Percentiles rank a stretch among this genome's conserved stretches.
Conservation (phyloP, 306 rosid species). For the Glycine latifolia region DNA sequence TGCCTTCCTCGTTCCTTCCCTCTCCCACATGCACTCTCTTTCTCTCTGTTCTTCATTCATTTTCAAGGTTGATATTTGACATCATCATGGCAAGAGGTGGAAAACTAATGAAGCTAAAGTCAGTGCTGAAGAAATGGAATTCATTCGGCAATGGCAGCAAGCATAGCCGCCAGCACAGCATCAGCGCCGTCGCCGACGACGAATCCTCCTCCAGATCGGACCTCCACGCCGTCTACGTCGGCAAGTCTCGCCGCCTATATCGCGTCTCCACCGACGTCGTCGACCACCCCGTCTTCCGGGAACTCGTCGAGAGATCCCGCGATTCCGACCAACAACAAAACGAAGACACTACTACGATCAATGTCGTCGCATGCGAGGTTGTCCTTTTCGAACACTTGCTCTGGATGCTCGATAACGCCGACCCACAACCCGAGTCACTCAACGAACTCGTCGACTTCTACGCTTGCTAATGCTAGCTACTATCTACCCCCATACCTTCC, state of each 20-base stretch:
- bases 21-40: constrained; percentile 26
- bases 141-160: constrained; percentile 67
- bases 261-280: constrained; percentile 69
- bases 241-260: constrained; percentile 81
- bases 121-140: constrained; percentile 87
- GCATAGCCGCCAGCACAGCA: constrained; percentile 58
- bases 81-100: constrained; percentile 68
- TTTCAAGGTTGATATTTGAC: neutral
- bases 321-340: constrained; percentile 34
- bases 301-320: constrained; percentile 75
- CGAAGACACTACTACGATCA: constrained; percentile 38
- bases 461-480: constrained; percentile 45
- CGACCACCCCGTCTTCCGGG: constrained; percentile 78
- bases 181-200: constrained; percentile 68
- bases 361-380: constrained; percentile 83
- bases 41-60: neutral
- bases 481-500: neutral
- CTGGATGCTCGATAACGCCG: constrained; percentile 94
- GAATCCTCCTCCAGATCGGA: constrained; percentile 56
- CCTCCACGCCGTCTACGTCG: constrained; percentile 76
- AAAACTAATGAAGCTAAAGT: constrained; percentile 74
- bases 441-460: constrained; percentile 86
- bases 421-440: constrained; percentile 82
- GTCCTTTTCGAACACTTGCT: constrained; percentile 87
- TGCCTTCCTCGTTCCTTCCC: constrained; percentile 55